A percentile compares a stretch with the other conserved stretches of the same genome.
phyloP scores from a whole-genome alignment of 2,329 filamentous ascomycete species.

The Sphaerulina vaccinii region DNA sequence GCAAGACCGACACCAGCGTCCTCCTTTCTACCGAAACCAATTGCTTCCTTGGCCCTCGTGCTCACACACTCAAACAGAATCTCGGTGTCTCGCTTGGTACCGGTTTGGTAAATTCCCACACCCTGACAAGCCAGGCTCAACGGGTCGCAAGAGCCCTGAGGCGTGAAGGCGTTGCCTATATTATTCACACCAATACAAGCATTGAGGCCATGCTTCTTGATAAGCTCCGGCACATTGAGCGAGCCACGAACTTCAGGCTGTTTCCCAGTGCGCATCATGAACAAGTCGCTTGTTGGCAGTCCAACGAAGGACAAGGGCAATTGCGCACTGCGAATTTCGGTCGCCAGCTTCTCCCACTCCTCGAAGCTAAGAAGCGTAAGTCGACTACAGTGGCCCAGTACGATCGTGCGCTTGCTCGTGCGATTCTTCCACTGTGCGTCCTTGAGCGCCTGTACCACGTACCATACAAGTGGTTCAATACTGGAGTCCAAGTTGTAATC shows the following conservation, averaged over 20 bases:
- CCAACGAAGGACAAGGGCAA: slow-evolving; percentile 67
- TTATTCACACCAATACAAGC: slow-evolving; percentile 68
- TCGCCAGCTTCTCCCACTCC: slow-evolving; percentile 53
- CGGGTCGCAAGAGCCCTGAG: slow-evolving; percentile 66
- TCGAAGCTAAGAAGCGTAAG: slow-evolving; percentile 55
- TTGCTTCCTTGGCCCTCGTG: slow-evolving; percentile 34
- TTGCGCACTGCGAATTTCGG: slow-evolving; percentile 46
- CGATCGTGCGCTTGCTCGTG: slow-evolving; percentile 49
- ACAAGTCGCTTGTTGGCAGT: slow-evolving; percentile 68
- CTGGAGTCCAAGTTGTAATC: slow-evolving; percentile 63
- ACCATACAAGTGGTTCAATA: slow-evolving; percentile 54
- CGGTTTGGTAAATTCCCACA: slow-evolving; percentile 67
- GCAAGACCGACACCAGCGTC: slow-evolving; percentile 30
- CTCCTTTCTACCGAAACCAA: slow-evolving; percentile 29
- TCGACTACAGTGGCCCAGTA: slow-evolving; percentile 68
- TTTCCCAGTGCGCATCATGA: slow-evolving; percentile 61
- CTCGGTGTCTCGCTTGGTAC: slow-evolving; percentile 58
- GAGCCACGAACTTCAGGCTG: slow-evolving; percentile 53
- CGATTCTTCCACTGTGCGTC: slow-evolving; percentile 50
- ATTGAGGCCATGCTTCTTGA: slow-evolving; percentile 57
- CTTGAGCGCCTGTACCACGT: slow-evolving; percentile 54
- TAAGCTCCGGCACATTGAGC: slow-evolving; percentile 60
- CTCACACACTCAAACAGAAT: slow-evolving; percentile 55
- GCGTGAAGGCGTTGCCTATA: slow-evolving; percentile 72
- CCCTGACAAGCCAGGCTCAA: slow-evolving; percentile 61